phyloP scores from a whole-genome alignment of 345 rosid species.

The Bruguiera gymnorhiza region DNA sequence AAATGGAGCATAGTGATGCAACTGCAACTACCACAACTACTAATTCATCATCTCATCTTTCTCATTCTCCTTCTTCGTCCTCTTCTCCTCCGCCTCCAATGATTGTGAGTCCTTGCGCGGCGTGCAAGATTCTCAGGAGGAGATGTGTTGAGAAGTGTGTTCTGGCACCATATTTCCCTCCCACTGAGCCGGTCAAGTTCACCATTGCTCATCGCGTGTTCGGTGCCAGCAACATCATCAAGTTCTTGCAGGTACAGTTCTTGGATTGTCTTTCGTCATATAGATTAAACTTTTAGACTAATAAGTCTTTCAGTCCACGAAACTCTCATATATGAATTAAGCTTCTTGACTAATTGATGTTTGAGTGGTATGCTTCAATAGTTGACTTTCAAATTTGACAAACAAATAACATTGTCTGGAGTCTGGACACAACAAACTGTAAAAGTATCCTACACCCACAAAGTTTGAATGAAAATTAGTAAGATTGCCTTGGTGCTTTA shows the following conservation, averaged over 20 bases:
- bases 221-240: constrained; percentile 92
- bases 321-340: too few relatives aligned
- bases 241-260: constrained; percentile 70
- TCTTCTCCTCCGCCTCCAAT: constrained; percentile 29
- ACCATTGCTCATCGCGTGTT: constrained; percentile 90
- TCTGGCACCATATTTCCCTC: constrained; percentile 91
- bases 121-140: constrained; percentile 81
- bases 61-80: constrained; percentile 20
- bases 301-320: too few relatives aligned
- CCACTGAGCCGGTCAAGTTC: constrained; percentile 80
- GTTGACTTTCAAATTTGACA: neutral
- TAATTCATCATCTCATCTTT: neutral
- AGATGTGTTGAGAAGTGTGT: constrained; percentile 81
- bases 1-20: constrained; percentile 6
- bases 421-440: neutral
- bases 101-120: constrained; percentile 80
- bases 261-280: neutral
- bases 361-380: neutral
- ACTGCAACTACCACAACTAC: neutral
- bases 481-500: too few relatives aligned
- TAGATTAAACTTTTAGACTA: neutral
- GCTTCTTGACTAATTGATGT: too few relatives aligned
- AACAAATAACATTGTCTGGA: neutral
- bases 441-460: neutral
- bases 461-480: neutral